Base-by-base conservation (phyloP, 257 asterid species). In the Scutellaria minor region DNA sequence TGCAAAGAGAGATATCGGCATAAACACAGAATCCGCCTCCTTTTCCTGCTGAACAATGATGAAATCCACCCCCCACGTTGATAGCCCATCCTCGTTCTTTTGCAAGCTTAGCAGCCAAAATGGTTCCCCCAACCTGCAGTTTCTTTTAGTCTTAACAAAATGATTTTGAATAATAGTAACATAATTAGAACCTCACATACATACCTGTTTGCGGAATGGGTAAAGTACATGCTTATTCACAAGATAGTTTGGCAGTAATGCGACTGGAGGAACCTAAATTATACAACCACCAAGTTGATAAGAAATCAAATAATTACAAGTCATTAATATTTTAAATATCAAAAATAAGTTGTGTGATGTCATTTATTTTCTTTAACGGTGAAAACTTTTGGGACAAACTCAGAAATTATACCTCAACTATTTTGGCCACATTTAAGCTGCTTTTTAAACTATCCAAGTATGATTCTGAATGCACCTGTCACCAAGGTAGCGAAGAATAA, bases 21-120 rank as follows among this genome's bases (percentile, higher is more conserved):
- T 88, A 91, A 37, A 60, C 95, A 85, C 98, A 94, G 81, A 91
- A 94, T 70, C 99, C 99, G 56, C 99, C 99, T 27, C 99, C 99
- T 66, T 76, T 84, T 72, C 71, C 78, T 14, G 98, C 96, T 40
- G 93, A 94, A 77, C 99, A 94, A 58, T 94, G 99, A 86, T 94
- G 99, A 81, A 94, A 94, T 9, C 98, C 99, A 64, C 99, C 99
- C 52, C 97, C 98, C 5, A 94, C 90, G 73, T 94, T 94, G 68
- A 94, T 94, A 45, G 99, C 95, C 97, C 99, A 94, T 63, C 99
- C 99, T 55, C 86, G 89, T 75, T 94, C 97, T 81, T 83, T 89
- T 58, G 99, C 98, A 78, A 92, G 89, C 87, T 94, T 94, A 61
- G 96, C 97, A 74, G 98, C 94, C 86, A 94, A 80, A 74, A 94